Base-by-base conservation (phyloP, 2,329 filamentous ascomycete species). In the Leptographium lundbergii region DNA sequence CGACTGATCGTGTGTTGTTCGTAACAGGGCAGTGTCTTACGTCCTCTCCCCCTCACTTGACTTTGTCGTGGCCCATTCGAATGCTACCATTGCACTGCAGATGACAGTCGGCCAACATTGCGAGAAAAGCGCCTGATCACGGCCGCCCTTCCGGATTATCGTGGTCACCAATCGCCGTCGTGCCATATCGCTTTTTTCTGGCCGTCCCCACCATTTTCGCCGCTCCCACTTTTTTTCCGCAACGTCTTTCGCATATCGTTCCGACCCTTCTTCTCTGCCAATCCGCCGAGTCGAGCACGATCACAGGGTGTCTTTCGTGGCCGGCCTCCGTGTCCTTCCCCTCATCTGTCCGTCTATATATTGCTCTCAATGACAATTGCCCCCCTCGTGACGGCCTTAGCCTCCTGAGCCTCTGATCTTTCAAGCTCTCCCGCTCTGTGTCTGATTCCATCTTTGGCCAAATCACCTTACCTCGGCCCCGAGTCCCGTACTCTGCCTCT, bases 331-430 rank as follows among this genome's bases (percentile, higher is more conserved):
- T n/a, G n/a, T n/a, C n/a, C 32, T 45, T 17, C 19, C 29, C 51
- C 29, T 13, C 27, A 29, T 22, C n/a, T 24, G 10, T 4, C 25
- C 39, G 9, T 19, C 45, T 25, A 6, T 17, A 17, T 17, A 29
- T 29, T n/a, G 2, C 25, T n/a, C 25, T 29, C 48, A 32, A 51
- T 51, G 48, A 29, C 48, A 51, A 51, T 9, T 51, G 48, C 25
- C 25, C 19, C 39, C 3, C 14, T 47, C n/a, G 39, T 14, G 17
- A 45, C 32, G n/a, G 32, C 6, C 50, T 58, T 59, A 53, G 61
- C 54, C 24, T 62, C 42, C 45, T 53, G 62, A 63, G 60, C 60
- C 60, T 63, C 62, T 63, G 60, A 57, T 53, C 48, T 32, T 54
- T 57, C 61, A 61, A 61, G 59, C 62, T 63, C 58, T 34, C 39